A percentile compares a stretch with the other conserved stretches of the same genome.
phyloP scores from a whole-genome alignment of 2,329 filamentous ascomycete genomes.

The Xylariales sp. region DNA sequence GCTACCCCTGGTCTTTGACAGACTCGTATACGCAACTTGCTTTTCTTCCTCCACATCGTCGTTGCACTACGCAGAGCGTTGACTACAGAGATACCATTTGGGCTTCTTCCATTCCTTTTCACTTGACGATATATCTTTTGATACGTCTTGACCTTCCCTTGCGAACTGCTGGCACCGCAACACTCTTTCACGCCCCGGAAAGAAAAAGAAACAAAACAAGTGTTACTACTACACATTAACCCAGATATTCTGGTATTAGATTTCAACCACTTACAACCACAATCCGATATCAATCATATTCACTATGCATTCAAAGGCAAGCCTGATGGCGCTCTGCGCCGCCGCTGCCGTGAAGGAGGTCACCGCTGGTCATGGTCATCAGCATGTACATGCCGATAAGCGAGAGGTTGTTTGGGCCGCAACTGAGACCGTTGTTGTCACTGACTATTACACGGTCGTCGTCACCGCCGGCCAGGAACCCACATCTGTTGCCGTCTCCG shows the following conservation, averaged over 20 bases:
- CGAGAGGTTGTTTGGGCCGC: slow-evolving; percentile 45
- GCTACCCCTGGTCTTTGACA: slow-evolving; percentile 49
- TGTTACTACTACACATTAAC: slow-evolving; percentile 13
- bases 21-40: slow-evolving; percentile 39
- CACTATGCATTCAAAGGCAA: slow-evolving; percentile 49
- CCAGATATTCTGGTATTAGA: slow-evolving; percentile 11
- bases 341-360: slow-evolving; percentile 47
- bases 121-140: slow-evolving; percentile 38
- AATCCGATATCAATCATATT: slow-evolving; percentile 19
- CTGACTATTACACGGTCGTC: slow-evolving; percentile 48
- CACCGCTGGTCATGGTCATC: slow-evolving; percentile 43
- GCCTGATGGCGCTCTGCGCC: slow-evolving; percentile 49
- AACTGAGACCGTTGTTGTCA: slow-evolving; percentile 49
- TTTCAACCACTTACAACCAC: slow-evolving; percentile 18
- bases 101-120: slow-evolving; percentile 44
- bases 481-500: slow-evolving; percentile 21
- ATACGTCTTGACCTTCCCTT: slow-evolving; percentile 44
- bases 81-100: slow-evolving; percentile 35
- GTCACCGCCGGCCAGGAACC: slow-evolving; percentile 42
- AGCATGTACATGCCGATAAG: slow-evolving; percentile 47
- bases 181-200: slow-evolving; percentile 40
- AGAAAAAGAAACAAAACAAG: slow-evolving; percentile 30
- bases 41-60: slow-evolving; percentile 31
- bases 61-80: slow-evolving; percentile 45
- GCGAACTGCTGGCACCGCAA: slow-evolving; percentile 48